A percentile compares a stretch with the other conserved stretches of the same genome.
Conservation (phyloP, 2,329 filamentous ascomycete genomes). For the Shiraia bambusicola region DNA sequence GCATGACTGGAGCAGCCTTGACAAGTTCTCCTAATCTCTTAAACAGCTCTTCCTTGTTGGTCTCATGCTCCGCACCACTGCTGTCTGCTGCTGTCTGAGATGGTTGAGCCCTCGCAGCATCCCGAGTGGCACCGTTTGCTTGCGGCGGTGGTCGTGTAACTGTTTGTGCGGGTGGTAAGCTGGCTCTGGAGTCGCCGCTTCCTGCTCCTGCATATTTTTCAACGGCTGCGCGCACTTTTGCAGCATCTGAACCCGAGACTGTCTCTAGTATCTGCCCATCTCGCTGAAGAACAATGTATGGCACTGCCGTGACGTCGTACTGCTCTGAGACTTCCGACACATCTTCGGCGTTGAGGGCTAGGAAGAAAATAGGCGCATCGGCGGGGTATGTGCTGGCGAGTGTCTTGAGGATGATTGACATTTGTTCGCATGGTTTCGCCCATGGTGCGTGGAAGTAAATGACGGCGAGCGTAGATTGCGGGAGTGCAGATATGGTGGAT, state of each 20-base stretch:
- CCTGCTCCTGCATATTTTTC: conserved; percentile 71
- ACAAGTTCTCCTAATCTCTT: conserved; percentile 80
- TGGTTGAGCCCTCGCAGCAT: conserved; percentile 48
- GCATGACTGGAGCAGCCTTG: conserved; percentile 94
- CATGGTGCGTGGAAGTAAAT: conserved; percentile 96
- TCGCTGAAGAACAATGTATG: conserved; percentile 82
- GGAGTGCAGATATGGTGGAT: conserved; percentile 65
- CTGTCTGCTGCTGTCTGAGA: conserved; percentile 51
- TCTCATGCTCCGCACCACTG: conserved; percentile 43
- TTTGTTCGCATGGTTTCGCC: conserved; percentile 94
- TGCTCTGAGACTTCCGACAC: conserved; percentile 86
- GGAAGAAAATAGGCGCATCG: conserved; percentile 73
- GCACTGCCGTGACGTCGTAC: conserved; percentile 93
- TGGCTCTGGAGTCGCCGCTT: conserved; percentile 39
- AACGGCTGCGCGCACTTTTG: conserved; percentile 80
- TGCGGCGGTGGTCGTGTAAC: conserved; percentile 50
- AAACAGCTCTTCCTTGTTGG: conserved; percentile 77
- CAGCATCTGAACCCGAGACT: conserved; percentile 85
- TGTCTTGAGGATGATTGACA: conserved; percentile 81
- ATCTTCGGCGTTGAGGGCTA: conserved; percentile 92
- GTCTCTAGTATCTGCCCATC: conserved; percentile 76
- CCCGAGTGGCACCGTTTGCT: conserved; percentile 32
- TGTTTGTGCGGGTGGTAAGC: conserved; percentile 46
- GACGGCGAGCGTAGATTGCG: conserved; percentile 71
- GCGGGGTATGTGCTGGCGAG: conserved; percentile 84